phyloP scores from a whole-genome alignment of 176 grass and related monocot genomes.

The Oryza nivara region DNA sequence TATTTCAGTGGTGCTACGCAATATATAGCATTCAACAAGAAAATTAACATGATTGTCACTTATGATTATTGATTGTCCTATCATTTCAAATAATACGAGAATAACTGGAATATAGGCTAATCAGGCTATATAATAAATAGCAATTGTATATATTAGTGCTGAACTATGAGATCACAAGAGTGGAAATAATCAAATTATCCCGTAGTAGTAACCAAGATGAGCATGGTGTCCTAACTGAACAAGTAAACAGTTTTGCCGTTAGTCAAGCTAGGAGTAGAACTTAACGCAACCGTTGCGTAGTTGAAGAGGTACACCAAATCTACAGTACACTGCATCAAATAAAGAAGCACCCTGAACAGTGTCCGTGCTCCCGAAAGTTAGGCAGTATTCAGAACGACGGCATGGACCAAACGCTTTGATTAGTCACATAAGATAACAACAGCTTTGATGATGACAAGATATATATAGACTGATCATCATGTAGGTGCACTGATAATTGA shows the following conservation, averaged over 20 bases:
- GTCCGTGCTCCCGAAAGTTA: constrained; percentile 28
- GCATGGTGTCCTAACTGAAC: background rate
- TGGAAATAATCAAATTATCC: constrained; percentile 9
- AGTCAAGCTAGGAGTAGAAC: background rate
- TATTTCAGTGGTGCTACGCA: background rate
- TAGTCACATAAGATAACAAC: constrained; percentile 31
- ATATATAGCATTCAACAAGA: background rate
- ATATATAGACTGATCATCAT: constrained; percentile 21
- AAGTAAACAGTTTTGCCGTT: constrained; percentile 19
- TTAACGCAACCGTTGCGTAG: background rate
- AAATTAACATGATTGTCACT: background rate
- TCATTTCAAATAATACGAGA: background rate
- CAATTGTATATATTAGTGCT: background rate
- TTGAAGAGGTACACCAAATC: constrained; percentile 9
- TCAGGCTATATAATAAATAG: background rate
- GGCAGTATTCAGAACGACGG: constrained; percentile 5
- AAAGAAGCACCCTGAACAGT: constrained; percentile 44
- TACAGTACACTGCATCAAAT: constrained; percentile 23
- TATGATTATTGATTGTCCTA: background rate
- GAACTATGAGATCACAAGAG: background rate
- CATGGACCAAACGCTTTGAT: constrained; percentile 36
- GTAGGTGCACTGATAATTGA: constrained; percentile 2
- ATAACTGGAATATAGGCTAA: background rate
- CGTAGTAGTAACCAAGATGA: background rate
- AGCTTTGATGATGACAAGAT: constrained; percentile 37